A percentile compares a stretch with the other conserved stretches of the same genome.
These are phyloP conservation scores for Talaromyces sp. DNA, from an alignment of 2,329 filamentous ascomycete species.

Conservation along the genomic window DNA sequence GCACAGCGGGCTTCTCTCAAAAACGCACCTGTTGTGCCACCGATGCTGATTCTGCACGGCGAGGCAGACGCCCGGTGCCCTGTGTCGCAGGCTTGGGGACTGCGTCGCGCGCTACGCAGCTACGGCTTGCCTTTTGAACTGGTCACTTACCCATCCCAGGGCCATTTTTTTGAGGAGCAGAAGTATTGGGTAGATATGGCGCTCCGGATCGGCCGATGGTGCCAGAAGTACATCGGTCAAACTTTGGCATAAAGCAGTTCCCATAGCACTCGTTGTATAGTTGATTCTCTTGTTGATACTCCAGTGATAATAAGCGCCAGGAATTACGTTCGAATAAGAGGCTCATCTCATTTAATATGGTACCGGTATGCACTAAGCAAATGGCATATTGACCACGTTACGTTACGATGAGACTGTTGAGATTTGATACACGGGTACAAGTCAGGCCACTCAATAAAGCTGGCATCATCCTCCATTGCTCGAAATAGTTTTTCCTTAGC, in stretches of 20 bases:
- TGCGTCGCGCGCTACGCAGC: conserved; percentile 18
- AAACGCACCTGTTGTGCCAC: conserved; percentile 16
- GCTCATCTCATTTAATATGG: background rate
- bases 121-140: conserved; percentile 20
- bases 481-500: background rate
- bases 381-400: background rate
- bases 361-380: background rate
- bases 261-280: background rate
- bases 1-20: background rate
- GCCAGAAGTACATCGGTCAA: conserved; percentile 11
- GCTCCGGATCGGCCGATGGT: conserved; percentile 6
- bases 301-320: background rate
- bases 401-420: background rate
- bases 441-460: background rate
- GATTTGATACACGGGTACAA: background rate
- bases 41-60: conserved; percentile 24
- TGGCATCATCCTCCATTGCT: background rate
- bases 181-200: conserved; percentile 18
- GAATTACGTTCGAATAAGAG: background rate
- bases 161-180: conserved; percentile 21
- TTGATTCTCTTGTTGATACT: background rate
- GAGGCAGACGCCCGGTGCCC: conserved; percentile 21
- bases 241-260: background rate
- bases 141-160: conserved; percentile 18
- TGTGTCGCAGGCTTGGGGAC: conserved; percentile 22